Base-by-base conservation (phyloP, 2,329 filamentous ascomycete species). In the Exserohilum turcica region DNA sequence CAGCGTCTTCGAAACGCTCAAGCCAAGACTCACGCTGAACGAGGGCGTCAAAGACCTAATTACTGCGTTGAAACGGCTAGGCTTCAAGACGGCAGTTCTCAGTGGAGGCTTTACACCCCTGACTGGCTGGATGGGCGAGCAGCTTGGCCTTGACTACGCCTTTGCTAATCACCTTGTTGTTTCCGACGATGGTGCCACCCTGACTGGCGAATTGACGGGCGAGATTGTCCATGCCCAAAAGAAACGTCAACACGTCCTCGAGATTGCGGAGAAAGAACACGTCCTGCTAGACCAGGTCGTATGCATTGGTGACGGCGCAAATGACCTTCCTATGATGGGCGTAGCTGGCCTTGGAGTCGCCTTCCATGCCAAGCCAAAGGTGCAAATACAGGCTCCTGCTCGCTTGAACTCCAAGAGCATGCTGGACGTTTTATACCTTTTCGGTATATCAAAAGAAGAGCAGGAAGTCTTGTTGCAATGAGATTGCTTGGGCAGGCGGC, bases 51-150 rank as follows among this genome's bases (percentile, higher is more conserved):
- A 81, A 15, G 85, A 90, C 59, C 80, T 97, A 15, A 82, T 96
- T 58, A 82, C 76, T 55, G 88, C 87, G 0, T 78, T 99, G 45
- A 92, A 90, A 75, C 80, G 83, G 18, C 78, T 96, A 5, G 93
- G 93, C 6, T 88, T 90, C 75, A 93, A 90, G 77, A 91, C 92
- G 1, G 94, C 92, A 0, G 93, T 99, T 5, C 77, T 97, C 28
- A 96, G 91, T 29, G 94, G 94, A 38, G 94, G 94, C 0, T 99
- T 99, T 76, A 85, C 90, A 59, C 92, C 93, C 0, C 78, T 97
- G 59, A 95, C 94, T 0, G 82, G 86, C 52, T 97, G 92, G 91
- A 83, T 97, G 31, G 92, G 90, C 13, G 80, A 80, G 35, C 82
- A 91, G 67, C 79, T 99, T 21, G 91, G 91, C 12, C 84, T 99